These are phyloP conservation scores for Aspergillus sparsus DNA, from an alignment of 495 filamentous ascomycete genomes.

Conservation along the genomic window DNA sequence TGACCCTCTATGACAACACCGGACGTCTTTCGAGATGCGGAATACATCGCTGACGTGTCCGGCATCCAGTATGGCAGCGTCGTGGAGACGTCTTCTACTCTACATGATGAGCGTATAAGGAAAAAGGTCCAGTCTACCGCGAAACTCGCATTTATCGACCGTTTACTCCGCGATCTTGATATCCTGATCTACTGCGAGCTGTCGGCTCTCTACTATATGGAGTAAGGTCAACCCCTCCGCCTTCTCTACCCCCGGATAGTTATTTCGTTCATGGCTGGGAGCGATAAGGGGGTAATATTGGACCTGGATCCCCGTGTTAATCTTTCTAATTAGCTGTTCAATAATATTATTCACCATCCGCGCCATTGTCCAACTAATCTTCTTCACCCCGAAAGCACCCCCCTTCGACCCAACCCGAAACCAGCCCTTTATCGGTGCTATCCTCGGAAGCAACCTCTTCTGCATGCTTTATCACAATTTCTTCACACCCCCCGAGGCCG, in stretches of 20 bases:
- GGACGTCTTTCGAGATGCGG: conserved; percentile 53
- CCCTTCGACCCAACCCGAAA: conserved; percentile 62
- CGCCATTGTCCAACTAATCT: conserved; percentile 68
- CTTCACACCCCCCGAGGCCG: conserved; percentile 61
- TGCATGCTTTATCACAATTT: conserved; percentile 73
- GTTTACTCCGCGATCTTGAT: conserved; percentile 72
- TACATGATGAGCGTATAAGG: conserved; percentile 36
- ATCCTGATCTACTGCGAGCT: conserved; percentile 79
- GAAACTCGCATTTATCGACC: conserved; percentile 63
- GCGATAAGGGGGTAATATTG: neutral
- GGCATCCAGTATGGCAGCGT: conserved; percentile 42
- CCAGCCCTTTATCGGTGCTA: conserved; percentile 67
- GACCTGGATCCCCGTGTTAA: neutral
- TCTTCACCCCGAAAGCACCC: conserved; percentile 77
- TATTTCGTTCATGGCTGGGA: neutral
- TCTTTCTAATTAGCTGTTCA: conserved; percentile 63
- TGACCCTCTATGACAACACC: conserved; percentile 55
- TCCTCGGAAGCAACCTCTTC: conserved; percentile 68
- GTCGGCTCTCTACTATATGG: conserved; percentile 84
- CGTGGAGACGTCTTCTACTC: conserved; percentile 19
- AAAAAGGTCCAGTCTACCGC: conserved; percentile 40
- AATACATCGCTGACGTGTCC: conserved; percentile 54
- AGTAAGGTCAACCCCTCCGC: conserved; percentile 56
- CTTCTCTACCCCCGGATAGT: conserved; percentile 8
- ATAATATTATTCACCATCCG: conserved; percentile 71